Base-by-base conservation (phyloP, 2,329 filamentous ascomycete species). In the Exophiala sideris region DNA sequence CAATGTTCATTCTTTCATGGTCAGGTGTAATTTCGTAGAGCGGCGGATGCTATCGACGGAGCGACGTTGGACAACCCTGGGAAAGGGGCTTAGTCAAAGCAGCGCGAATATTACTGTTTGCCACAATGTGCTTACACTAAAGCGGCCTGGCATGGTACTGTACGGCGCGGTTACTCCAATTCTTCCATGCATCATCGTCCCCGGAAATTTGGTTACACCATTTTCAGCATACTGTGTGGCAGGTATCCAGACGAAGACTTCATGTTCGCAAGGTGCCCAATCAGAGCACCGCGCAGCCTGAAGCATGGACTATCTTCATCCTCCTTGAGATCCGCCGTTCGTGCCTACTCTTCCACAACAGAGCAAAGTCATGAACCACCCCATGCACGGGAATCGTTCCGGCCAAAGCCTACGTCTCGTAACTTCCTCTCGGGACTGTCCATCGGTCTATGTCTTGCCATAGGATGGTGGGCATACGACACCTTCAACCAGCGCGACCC, bases 181-280 rank as follows among this genome's bases (percentile, higher is more conserved):
- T n/a, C n/a, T n/a, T n/a, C n/a, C n/a, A n/a, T n/a, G 24, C 24
- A 29, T 8, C 24, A 29, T 29, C 24, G 16, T 18, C 24, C 24
- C 3, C 1, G 24, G 24, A 29, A 29, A 29, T 29, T 29, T 29
- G 33, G 29, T 12, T 8, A 14, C 9, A 5, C 20, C 14, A 41
- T 5, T 1, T 8, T 8, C 24, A 3, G 4, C 24, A 5, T 29
- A 29, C 24, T 29, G 5, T 29, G 24, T 29, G 24, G 24, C 24
- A 29, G 24, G 24, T 3, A 5, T 29, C 34, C 29, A 47, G 12
- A 35, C 3, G 12, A 11, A 36, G 46, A 42, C 18, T 54, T 50
- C 34, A 57, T 57, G 55, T 51, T 57, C 35, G 55, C 51, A 48
- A 41, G 51, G 48, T 57, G 55, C 50, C 48, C 47, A 29, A 29